Base-by-base conservation (phyloP, 257 asterid genomes). In the Penstemon barbatus region DNA sequence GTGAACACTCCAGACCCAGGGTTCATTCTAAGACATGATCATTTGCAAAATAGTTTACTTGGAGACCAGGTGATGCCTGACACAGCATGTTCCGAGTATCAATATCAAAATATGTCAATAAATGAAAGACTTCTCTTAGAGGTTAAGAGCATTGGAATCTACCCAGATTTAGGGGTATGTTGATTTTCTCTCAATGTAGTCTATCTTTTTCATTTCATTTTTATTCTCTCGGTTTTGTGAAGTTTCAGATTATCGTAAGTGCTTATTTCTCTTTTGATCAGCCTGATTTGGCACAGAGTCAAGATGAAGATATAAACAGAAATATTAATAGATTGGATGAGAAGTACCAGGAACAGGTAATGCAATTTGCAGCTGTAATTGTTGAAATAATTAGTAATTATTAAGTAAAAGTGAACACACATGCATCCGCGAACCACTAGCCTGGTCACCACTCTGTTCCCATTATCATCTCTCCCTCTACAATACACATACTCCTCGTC, bases 121-220 rank as follows among this genome's bases (percentile, higher is more conserved):
- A 77, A 82, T 81, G 98, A 87, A 81, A 83, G 86, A 77, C 88
- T 89, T 71, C 81, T 85, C 60, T 68, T 82, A 79, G 98, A 92
- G 80, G 53, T 92, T 78, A 90, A 82, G 67, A 82, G 84, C 80
- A 78, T 92, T 68, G 98, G 96, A 71, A 78, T 92, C 79, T 86
- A 81, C 79, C 97, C 95, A 1, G 96, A 87, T 70, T 69, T 81
- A 73, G 81, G 49, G 96, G 98, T 92, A 82, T 74, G 95, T 69
- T 71, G 60, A 10, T 79, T 52, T 48, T 71, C 64, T 69, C 68
- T 68, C 59, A 41, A 59, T 72, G 71, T 59, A 62, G 48, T 53
- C 68, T 57, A 53, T 61, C 59, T 74, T 61, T 48, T 63, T 58
- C 54, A 66, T 59, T 73, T 60, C 51, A 53, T 60, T 77, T 66